A percentile compares a stretch with the other conserved stretches of the same genome.
phyloP scores from a whole-genome alignment of 179 eudicot genomes.

The Sideroxylon spinosum region DNA sequence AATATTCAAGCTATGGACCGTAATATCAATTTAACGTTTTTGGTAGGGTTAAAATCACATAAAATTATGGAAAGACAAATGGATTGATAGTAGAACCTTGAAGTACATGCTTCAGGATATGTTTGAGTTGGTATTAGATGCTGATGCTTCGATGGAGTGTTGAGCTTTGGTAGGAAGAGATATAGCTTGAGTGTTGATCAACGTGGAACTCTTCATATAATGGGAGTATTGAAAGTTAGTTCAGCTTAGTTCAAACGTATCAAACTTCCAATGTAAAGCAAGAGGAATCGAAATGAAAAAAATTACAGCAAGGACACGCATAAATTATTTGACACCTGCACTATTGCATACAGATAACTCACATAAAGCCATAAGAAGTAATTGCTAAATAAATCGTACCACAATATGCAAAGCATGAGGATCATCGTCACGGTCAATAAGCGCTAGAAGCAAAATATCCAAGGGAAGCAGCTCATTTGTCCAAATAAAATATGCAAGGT shows the following conservation, averaged over 20 bases:
- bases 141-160: no score
- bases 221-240: no score
- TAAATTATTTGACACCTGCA: slow-evolving; percentile 1
- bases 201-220: no score
- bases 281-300: background rate
- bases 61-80: no score
- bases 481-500: slow-evolving; percentile 82
- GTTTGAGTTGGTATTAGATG: no score
- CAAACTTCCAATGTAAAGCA: background rate
- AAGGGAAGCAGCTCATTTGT: slow-evolving; percentile 89
- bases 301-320: background rate
- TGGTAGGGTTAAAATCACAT: no score
- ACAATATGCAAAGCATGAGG: slow-evolving; percentile 83
- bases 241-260: background rate
- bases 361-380: background rate
- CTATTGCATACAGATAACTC: background rate
- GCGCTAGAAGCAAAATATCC: slow-evolving; percentile 86
- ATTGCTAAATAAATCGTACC: slow-evolving; percentile 37
- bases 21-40: no score
- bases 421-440: slow-evolving; percentile 96
- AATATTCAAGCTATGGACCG: no score
- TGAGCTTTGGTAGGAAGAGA: no score
- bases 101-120: no score
- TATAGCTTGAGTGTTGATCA: no score
- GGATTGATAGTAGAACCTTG: no score